Base-by-base conservation (phyloP, 176 grass and related monocot genomes). In the Pontederia paniculata region DNA sequence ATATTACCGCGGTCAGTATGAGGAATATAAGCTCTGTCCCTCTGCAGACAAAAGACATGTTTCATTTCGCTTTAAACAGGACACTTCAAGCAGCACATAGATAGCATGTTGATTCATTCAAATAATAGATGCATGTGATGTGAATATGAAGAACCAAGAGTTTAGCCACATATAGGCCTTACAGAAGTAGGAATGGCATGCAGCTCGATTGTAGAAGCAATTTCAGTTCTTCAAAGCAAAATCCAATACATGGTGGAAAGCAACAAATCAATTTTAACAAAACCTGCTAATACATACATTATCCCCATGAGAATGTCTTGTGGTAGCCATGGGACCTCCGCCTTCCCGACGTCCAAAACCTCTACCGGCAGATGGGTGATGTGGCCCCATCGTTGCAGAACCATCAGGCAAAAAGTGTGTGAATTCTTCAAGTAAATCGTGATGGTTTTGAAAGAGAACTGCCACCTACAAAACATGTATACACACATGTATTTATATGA, bases 1-100 rank as follows among this genome's bases (percentile, higher is more conserved):
- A 91, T 87, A 56, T 87, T 91, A 48, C 91, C 87, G 15, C 80
- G 83, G 47, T 98, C 93, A 57, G 71, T 37, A 63, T 80, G 86
- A 9, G 66, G 55, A 25, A 51, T 73, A 74, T 82, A 84, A 81
- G 79, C 9, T 66, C 76, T 83, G 4, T 91, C 74, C 70, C 78
- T 94, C 93, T 98, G 76, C 70, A 75, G 19, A 78, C 66, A 22
- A 53, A 68, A 9, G 45, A 9, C 54, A 62, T 43, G 13, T 55
- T n/a, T n/a, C n/a, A n/a, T n/a, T n/a, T n/a, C n/a, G n/a, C n/a
- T n/a, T n/a, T n/a, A 21, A 42, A 50, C 66, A 22, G 70, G 59
- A 10, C 21, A 61, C 50, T 6, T 60, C 55, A 31, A 58, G 28
- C 62, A 46, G n/a, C 50, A 55, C 52, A 44, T 42, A 21, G 2